Evolutionary conservation across 73 alveolate species (phyloP).

Genomic region (Paramecium bursaria): DNA sequence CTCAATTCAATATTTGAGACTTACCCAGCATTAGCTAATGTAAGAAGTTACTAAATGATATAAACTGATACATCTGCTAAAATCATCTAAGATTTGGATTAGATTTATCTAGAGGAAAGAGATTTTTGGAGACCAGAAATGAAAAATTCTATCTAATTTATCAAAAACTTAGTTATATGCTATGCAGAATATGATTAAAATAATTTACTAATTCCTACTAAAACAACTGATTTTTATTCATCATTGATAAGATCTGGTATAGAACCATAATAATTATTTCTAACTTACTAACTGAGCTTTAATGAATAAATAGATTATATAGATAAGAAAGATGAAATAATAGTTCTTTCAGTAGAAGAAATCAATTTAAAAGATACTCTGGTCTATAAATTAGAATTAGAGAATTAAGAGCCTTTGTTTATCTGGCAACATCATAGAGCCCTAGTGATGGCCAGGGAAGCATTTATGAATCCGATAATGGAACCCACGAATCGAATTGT

Average conservation of each 20-base stretch:
- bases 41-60: slow-evolving; percentile 33
- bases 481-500: too few species aligned
- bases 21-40: slow-evolving; percentile 54
- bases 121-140: slow-evolving; percentile 58
- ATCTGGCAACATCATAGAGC: too few species aligned
- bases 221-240: slow-evolving; percentile 30
- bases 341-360: neutral
- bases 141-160: neutral
- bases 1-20: slow-evolving; percentile 18
- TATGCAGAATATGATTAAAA: slow-evolving; percentile 18
- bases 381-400: too few species aligned
- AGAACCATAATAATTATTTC: slow-evolving; percentile 19
- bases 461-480: too few species aligned
- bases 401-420: too few species aligned
- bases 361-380: too few species aligned
- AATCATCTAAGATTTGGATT: neutral
- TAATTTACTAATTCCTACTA: slow-evolving; percentile 1
- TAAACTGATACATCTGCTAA: slow-evolving; percentile 31
- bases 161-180: neutral
- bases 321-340: neutral
- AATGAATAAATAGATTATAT: slow-evolving; percentile 29
- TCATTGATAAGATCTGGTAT: slow-evolving; percentile 23
- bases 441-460: too few species aligned
- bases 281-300: neutral
- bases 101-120: slow-evolving; percentile 6